Percentiles rank a stretch among this genome's conserved stretches.
Evolutionary conservation across 208 protist species (phyloP).

Genomic region (Phytomonas francai): DNA sequence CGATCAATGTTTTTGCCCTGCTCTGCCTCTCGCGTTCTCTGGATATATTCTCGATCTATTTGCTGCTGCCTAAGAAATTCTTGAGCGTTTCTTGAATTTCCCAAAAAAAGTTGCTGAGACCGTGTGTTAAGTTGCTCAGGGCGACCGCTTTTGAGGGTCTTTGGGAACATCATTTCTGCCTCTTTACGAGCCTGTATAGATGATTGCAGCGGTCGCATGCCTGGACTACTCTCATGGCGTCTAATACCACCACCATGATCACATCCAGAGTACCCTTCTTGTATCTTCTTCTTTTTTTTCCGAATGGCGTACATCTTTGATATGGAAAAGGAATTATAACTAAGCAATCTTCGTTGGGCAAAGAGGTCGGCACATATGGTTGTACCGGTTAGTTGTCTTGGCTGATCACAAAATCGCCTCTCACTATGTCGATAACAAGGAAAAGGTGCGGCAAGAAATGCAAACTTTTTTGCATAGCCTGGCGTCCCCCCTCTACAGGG

Average conservation of each 20-base stretch:
- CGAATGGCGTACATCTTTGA: constrained; percentile 3
- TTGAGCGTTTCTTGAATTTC: constrained; percentile 22
- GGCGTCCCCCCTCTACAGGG: neutral
- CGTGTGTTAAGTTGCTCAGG: constrained; percentile 52
- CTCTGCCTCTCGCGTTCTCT: constrained; percentile 29
- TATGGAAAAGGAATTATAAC: neutral
- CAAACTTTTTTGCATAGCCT: neutral
- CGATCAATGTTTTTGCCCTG: constrained; percentile 27
- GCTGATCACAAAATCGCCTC: neutral
- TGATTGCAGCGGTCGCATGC: constrained; percentile 33
- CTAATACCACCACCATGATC: neutral
- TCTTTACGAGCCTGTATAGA: constrained; percentile 34
- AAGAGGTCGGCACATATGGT: neutral
- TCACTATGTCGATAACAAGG: neutral
- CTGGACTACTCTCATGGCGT: neutral
- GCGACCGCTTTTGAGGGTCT: constrained; percentile 73
- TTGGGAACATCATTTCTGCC: constrained; percentile 46
- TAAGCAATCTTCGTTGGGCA: neutral
- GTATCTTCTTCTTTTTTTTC: constrained; percentile 8
- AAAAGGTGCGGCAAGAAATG: neutral
- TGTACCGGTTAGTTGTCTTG: neutral
- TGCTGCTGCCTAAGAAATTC: constrained; percentile 33
- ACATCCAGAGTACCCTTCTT: neutral
- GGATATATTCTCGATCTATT: constrained; percentile 34
- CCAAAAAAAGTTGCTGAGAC: constrained; percentile 50